Conservation (phyloP, 257 asterid species). For the Solanum paucissectum region DNA sequence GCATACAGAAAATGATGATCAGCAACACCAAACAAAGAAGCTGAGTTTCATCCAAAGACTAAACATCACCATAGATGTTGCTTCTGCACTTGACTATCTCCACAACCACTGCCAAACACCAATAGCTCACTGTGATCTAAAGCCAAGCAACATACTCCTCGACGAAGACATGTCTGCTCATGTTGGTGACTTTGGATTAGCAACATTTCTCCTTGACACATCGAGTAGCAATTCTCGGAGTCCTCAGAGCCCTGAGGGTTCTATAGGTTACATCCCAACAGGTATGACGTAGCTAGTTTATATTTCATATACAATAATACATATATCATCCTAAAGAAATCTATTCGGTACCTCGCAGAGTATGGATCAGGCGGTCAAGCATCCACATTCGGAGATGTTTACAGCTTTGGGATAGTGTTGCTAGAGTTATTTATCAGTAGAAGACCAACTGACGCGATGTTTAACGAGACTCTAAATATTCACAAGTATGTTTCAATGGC, state of each 20-base stretch:
- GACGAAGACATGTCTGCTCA: conserved; percentile 20
- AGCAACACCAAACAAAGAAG: not conserved
- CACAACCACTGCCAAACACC: conserved; percentile 14
- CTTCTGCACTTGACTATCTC: conserved; percentile 26
- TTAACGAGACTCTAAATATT: conserved; percentile 2
- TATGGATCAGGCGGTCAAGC: conserved; percentile 19
- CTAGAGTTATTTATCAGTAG: conserved; percentile 21
- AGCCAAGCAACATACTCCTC: conserved; percentile 32
- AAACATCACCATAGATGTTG: conserved; percentile 22
- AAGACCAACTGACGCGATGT: conserved; percentile 15
- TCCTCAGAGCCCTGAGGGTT: conserved; percentile 9
- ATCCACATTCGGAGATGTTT: conserved; percentile 23
- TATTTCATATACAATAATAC: not conserved
- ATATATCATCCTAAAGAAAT: not conserved
- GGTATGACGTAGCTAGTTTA: conserved; percentile 1
- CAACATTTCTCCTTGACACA: conserved; percentile 15
- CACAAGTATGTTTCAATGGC: conserved; percentile 12
- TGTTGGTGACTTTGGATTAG: conserved; percentile 36
- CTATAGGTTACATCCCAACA: conserved; percentile 34
- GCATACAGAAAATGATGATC: not conserved
- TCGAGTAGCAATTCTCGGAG: not conserved
- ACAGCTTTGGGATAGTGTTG: conserved; percentile 25
- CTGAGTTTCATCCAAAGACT: conserved; percentile 9
- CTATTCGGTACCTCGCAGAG: conserved; percentile 3
- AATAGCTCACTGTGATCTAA: conserved; percentile 30